Conservation (phyloP, 2,329 filamentous ascomycete genomes). For the Pyrenophora tritici-repentis region DNA sequence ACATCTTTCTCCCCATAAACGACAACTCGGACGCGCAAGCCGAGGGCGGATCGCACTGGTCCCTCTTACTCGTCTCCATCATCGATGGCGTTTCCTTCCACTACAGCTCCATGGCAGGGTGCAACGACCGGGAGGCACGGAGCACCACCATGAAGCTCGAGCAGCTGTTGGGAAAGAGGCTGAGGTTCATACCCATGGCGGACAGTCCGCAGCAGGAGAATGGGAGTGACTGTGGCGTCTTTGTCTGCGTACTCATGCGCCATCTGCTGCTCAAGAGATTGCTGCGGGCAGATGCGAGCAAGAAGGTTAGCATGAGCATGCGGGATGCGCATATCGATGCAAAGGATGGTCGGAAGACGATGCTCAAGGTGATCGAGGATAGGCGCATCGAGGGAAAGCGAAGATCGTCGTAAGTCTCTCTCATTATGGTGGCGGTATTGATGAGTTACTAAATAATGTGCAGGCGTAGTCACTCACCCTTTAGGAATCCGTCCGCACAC, state of each 20-base stretch:
- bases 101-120: constrained; percentile 83
- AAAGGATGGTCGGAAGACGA: constrained; percentile 80
- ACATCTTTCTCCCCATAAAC: constrained; percentile 95
- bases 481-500: constrained; percentile 34
- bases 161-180: constrained; percentile 66
- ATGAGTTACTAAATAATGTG: not conserved
- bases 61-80: constrained; percentile 83
- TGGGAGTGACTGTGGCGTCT: constrained; percentile 90
- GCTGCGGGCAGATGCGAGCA: constrained; percentile 74
- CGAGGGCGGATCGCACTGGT: constrained; percentile 96
- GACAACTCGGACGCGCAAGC: constrained; percentile 80
- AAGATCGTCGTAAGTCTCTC: constrained; percentile 72
- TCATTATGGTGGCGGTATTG: not conserved
- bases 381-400: constrained; percentile 86
- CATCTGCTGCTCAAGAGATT: constrained; percentile 87
- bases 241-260: constrained; percentile 93
- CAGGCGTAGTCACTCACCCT: constrained; percentile 45
- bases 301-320: constrained; percentile 96
- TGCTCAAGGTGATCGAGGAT: constrained; percentile 85
- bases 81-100: constrained; percentile 93
- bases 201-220: constrained; percentile 93
- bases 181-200: constrained; percentile 79
- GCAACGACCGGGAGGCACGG: constrained; percentile 76
- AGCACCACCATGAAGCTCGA: constrained; percentile 71
- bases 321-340: constrained; percentile 83